Base-by-base conservation (phyloP, 129 eudicot genomes). In the Centrapalus pauciflorus region DNA sequence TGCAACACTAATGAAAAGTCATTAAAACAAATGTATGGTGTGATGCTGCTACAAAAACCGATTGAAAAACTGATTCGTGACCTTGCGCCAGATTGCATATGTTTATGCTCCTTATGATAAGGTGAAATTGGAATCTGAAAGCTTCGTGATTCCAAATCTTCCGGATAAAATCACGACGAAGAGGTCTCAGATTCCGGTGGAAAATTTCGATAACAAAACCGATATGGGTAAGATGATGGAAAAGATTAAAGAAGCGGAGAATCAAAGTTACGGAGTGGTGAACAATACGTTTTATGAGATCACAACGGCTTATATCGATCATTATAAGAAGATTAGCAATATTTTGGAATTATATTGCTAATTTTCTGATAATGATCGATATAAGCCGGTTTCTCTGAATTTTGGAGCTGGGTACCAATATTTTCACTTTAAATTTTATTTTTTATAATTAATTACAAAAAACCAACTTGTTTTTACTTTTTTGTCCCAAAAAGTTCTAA, bases 301-400 rank as follows among this genome's bases (percentile, higher is more conserved):
- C n/a, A n/a, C 74, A 55, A 62, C 61, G 20, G 64, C 23, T 50
- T 82, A 74, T 32, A 81, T 74, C 1, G 80, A 82, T 3, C 55
- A 67, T 57, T 77, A 52, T 28, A 43, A 23, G 33, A 43, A 69
- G 14, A 54, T 63, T 5, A 56, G 37, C 32, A 66, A 62, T 13
- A 46, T 17, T 72, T 2, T 82, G 87, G 87, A 56, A 51, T 30
- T 57, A 77, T 0, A 81, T 78, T 5, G 80, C 80, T 55, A 55
- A 55, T 50, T 64, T 65, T 12, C n/a, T n/a, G n/a, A 49, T 73
- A 52, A 23, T 20, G 55, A 35, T 5, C 35, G 37, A 10, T 54
- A 46, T 34, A 41, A 72, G 8, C 43, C 8, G 16, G 61, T 46
- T 7, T 14, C n/a, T n/a, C n/a, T n/a, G n/a, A n/a, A n/a, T n/a